phyloP scores from a whole-genome alignment of 2,329 filamentous ascomycete species.

The Pseudogymnoascus sp. region DNA sequence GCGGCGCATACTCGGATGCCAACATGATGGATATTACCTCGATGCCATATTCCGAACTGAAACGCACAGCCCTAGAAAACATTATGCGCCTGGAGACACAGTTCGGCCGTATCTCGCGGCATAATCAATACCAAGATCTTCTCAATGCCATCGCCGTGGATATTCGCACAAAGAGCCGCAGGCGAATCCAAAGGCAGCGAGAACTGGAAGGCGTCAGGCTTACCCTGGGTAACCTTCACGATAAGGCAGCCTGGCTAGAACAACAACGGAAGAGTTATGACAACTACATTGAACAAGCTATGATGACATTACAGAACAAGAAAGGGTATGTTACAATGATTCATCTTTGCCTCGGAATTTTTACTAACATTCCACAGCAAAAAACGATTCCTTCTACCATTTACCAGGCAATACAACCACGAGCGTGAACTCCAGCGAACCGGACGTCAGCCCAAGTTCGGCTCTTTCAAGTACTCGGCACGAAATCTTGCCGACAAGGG shows the following conservation, averaged over 20 bases:
- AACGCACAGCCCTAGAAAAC: conserved; percentile 88
- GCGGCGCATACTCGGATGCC: conserved; percentile 81
- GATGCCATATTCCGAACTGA: conserved; percentile 86
- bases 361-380: conserved; percentile 44
- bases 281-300: conserved; percentile 97
- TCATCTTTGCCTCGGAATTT: background rate
- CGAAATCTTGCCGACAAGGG: conserved; percentile 86
- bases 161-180: conserved; percentile 92
- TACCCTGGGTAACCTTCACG: conserved; percentile 66
- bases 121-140: conserved; percentile 96
- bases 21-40: conserved; percentile 84
- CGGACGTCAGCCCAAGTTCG: conserved; percentile 92
- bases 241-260: conserved; percentile 87
- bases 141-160: conserved; percentile 94
- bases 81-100: conserved; percentile 75
- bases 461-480: conserved; percentile 94
- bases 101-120: conserved; percentile 71
- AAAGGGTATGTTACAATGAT: conserved; percentile 57
- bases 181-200: conserved; percentile 81
- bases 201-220: conserved; percentile 78
- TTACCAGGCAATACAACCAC: conserved; percentile 98
- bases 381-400: conserved; percentile 88
- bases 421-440: conserved; percentile 89
- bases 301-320: conserved; percentile 93
- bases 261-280: conserved; percentile 96